Base-by-base conservation (phyloP, 306 rosid genomes). In the Purshia tridentata region DNA sequence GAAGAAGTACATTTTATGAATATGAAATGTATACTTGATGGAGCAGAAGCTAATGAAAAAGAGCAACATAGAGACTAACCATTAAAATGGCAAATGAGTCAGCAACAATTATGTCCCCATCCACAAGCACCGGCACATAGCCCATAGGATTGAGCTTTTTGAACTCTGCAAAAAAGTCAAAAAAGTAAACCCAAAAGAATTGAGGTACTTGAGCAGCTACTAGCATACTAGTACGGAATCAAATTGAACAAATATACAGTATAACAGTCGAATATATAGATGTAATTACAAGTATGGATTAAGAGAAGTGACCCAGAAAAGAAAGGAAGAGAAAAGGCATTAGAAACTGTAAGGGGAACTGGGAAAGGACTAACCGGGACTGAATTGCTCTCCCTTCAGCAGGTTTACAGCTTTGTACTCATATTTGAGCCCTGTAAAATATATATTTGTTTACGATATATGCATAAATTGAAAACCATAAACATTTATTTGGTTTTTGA, bases 71-170 rank as follows among this genome's bases (percentile, higher is more conserved):
- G 6, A 48, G 20, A 41, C 74, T 12, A 42, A 91, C 98, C 91
- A 88, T 51, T 54, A 88, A 16, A 66, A 94, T 91, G 76, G 97
- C 96, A 50, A 82, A 73, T 59, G 97, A 94, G 77, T 94, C 97
- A 4, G 76, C 67, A 74, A 94, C 23, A 0, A 81, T 83, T 11
- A 70, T 1, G 66, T 76, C 70, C 69, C 85, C 97, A 78, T 94
- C 92, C 51, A 78, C 81, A 0, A 89, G 91, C 56, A 77, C 89
- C 3, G 94, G 97, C 40, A 91, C 94, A 37, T 62, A 82, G 6
- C 98, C 94, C 13, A 82, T 23, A 35, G 96, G 96, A 72, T 89
- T 91, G 50, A 94, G 76, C 80, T 84, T 71, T 47, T 47, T 80
- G 67, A 88, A 88, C 51, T 89, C 97, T 92, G 69, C 51, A 76